Base-by-base conservation (phyloP, 1,284 basidiomycete genomes). In the Marasmius oreades region DNA sequence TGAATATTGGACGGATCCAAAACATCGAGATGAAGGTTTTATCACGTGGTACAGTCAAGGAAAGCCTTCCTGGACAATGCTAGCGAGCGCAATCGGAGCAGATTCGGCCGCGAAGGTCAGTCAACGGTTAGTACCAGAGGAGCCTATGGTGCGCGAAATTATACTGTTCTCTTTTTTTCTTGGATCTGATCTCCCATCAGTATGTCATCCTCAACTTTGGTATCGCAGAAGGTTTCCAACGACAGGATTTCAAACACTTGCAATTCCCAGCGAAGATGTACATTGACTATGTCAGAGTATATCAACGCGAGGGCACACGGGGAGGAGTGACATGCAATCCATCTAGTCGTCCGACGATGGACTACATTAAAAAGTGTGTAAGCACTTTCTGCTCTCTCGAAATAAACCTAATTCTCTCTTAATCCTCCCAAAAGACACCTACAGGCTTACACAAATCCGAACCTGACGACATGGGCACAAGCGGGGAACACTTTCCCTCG, bases 231-330 rank as follows among this genome's bases (percentile, higher is more conserved):
- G 75, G 75, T 34, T 92, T 92, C 75, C 88, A 91, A 67, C 63
- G 66, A 46, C 82, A 82, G 62, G 86, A 92, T 69, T 90, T 77
- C 66, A 76, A 77, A 60, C 73, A 88, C 64, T 67, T 92, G 43
- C 63, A 70, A 53, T 92, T 92, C 75, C 90, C 90, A 1, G 70
- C 75, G 22, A 72, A 75, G 62, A 89, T 92, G 86, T 82, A 81
- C 61, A 70, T 92, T 55, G 90, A 92, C 67, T 92, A 92, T 61
- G 77, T 92, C 16, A 84, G 90, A 34, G 77, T 92, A 45, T 92
- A 92, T 62, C 90, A 92, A 69, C 79, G 86, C 24, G 66, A 80
- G 55, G 86, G 79, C 23, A 67, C 79, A 31, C 71, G 75, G 66
- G 75, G 84, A 51, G 82, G 79, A 4, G 61, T 86, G 45, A 80